phyloP scores from a whole-genome alignment of 2,329 filamentous ascomycete genomes.

The Fusarium buharicum region DNA sequence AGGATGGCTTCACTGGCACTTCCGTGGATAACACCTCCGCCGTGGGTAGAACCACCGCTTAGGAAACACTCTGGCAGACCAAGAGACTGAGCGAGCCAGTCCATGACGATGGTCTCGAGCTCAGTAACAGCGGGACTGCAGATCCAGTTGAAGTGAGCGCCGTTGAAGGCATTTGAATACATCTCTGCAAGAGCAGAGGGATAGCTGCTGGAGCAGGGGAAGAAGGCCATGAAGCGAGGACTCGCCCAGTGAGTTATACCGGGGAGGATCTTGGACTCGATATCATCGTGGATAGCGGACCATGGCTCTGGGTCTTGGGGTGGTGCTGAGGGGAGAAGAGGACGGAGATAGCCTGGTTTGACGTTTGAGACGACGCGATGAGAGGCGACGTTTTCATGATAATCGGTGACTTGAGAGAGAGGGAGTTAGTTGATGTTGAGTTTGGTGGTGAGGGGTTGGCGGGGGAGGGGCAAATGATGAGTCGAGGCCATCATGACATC shows the following conservation, averaged over 20 bases:
- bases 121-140: conserved; percentile 93
- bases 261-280: conserved; percentile 87
- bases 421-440: neutral
- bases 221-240: conserved; percentile 96
- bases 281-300: conserved; percentile 82
- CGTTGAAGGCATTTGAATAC: conserved; percentile 88
- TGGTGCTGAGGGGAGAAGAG: conserved; percentile 75
- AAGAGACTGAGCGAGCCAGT: conserved; percentile 86
- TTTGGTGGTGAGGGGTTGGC: conserved; percentile 1
- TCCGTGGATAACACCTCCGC: conserved; percentile 94
- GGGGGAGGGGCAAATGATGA: conserved; percentile 8
- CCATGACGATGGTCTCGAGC: conserved; percentile 90
- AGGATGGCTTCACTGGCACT: conserved; percentile 88
- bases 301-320: conserved; percentile 77
- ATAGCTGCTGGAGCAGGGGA: conserved; percentile 83
- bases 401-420: conserved; percentile 73
- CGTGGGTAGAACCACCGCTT: conserved; percentile 74
- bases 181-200: conserved; percentile 91
- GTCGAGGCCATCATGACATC: conserved; percentile 46
- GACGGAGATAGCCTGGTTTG: conserved; percentile 84
- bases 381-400: conserved; percentile 79
- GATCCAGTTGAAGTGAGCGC: conserved; percentile 96
- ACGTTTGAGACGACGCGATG: conserved; percentile 81
- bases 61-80: conserved; percentile 78
- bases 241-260: conserved; percentile 95